Conservation (phyloP, 257 asterid species). For the Solanum chiquidenum region DNA sequence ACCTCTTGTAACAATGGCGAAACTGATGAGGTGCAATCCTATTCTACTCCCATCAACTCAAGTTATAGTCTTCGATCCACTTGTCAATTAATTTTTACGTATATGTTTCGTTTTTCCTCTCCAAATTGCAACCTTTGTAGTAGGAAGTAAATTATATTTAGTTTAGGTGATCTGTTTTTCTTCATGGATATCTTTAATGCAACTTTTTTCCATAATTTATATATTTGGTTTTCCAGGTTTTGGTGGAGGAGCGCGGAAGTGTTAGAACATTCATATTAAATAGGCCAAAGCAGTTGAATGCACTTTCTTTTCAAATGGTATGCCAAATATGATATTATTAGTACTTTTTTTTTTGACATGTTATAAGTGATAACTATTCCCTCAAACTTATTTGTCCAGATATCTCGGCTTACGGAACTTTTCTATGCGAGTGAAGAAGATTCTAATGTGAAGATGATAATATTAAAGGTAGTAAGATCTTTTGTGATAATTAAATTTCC, state of each 20-base stretch:
- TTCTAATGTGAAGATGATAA: slow-evolving; percentile 47
- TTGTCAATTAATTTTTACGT: neutral
- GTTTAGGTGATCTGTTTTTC: neutral
- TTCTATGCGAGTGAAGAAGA: slow-evolving; percentile 44
- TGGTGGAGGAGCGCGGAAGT: neutral
- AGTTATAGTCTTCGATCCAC: neutral
- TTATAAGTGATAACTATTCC: neutral
- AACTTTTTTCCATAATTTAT: neutral
- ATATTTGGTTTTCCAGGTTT: neutral
- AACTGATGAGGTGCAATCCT: slow-evolving; percentile 15
- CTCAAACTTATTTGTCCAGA: slow-evolving; percentile 27
- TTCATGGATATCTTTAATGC: too few species aligned
- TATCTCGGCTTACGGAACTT: slow-evolving; percentile 59
- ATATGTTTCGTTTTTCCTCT: neutral
- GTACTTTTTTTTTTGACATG: neutral
- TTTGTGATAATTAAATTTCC: neutral
- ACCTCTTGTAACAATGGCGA: slow-evolving; percentile 7
- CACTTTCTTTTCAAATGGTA: neutral
- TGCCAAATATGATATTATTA: neutral
- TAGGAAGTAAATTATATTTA: neutral
- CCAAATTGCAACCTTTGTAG: too few species aligned
- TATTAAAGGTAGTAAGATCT: slow-evolving; percentile 32
- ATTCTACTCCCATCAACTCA: neutral
- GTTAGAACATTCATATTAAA: neutral
- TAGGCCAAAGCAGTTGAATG: neutral